phyloP scores from a whole-genome alignment of 345 rosid species.

The Melaleuca quinquenervia region DNA sequence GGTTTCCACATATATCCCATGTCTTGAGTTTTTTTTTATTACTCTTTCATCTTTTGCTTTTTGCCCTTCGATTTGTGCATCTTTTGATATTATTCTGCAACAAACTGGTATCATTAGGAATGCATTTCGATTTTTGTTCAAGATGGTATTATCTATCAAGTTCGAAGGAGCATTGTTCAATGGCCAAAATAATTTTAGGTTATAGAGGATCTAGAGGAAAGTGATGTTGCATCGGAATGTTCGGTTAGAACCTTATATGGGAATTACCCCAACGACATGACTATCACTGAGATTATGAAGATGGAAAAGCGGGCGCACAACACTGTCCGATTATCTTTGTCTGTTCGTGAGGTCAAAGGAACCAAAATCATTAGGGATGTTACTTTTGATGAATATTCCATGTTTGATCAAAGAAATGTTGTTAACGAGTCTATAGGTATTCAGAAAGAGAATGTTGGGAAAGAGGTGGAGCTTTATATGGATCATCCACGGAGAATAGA shows the following conservation, averaged over 20 bases:
- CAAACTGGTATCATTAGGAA: not conserved
- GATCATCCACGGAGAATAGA: not conserved
- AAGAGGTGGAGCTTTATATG: not conserved
- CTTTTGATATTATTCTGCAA: not conserved
- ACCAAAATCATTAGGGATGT: too few relatives aligned
- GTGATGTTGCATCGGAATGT: rapidly evolving
- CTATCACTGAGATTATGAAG: too few relatives aligned
- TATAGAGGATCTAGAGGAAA: not conserved
- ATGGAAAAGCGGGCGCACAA: too few relatives aligned
- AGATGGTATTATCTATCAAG: not conserved
- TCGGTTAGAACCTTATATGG: too few relatives aligned
- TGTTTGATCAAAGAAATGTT: not conserved
- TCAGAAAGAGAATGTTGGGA: not conserved
- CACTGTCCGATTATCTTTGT: too few relatives aligned
- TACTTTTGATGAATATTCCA: not conserved
- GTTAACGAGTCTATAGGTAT: not conserved
- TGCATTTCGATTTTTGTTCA: not conserved
- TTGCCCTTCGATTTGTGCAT: too few relatives aligned
- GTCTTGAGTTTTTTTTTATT: too few relatives aligned
- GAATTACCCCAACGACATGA: too few relatives aligned
- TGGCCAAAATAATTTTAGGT: too few relatives aligned
- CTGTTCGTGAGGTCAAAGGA: too few relatives aligned
- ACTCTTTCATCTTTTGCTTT: not conserved
- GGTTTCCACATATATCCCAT: too few relatives aligned
- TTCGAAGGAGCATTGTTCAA: not conserved